Evolutionary conservation across 2,329 filamentous ascomycete genomes (phyloP).

Genomic region (Aspergillus sp.): DNA sequence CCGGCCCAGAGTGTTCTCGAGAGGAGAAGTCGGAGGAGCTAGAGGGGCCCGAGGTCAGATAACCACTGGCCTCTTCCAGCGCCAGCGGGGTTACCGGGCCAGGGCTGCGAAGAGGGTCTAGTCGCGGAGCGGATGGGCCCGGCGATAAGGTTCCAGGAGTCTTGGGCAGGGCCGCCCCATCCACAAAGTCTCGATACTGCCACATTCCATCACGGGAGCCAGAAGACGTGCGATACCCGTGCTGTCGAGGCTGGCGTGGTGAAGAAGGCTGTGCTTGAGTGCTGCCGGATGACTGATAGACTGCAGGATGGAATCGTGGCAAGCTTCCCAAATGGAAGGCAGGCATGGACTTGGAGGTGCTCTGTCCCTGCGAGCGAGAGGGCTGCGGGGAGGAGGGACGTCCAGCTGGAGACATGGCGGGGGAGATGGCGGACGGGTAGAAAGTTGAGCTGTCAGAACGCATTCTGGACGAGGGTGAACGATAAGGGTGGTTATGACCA

Average conservation of each 20-base stretch:
- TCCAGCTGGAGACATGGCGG: constrained; percentile 36
- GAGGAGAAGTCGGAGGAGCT: constrained; percentile 20
- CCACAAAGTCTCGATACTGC: constrained; percentile 48
- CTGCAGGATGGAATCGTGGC: constrained; percentile 50
- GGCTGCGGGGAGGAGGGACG: constrained; percentile 40
- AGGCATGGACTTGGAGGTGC: constrained; percentile 37
- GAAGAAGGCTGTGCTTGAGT: constrained; percentile 33
- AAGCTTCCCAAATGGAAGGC: constrained; percentile 43
- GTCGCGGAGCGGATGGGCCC: constrained; percentile 46
- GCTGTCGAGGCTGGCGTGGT: constrained; percentile 36
- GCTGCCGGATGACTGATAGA: constrained; percentile 39
- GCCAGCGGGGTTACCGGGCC: constrained; percentile 50
- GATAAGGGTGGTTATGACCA: constrained; percentile 18
- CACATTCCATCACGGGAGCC: constrained; percentile 41
- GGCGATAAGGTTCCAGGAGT: constrained; percentile 27
- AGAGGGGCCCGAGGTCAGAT: constrained; percentile 40
- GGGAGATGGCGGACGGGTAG: constrained; percentile 33
- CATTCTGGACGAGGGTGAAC: constrained; percentile 27
- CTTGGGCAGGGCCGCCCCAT: constrained; percentile 35
- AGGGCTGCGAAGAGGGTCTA: constrained; percentile 49
- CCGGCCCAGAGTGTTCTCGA: constrained; percentile 28
- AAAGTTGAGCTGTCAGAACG: constrained; percentile 36
- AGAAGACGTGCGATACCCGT: constrained; percentile 34
- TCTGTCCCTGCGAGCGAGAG: constrained; percentile 33
- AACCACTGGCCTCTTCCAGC: constrained; percentile 44